Conservation (phyloP, 2,329 filamentous ascomycete genomes). For the Monilinia polystroma region DNA sequence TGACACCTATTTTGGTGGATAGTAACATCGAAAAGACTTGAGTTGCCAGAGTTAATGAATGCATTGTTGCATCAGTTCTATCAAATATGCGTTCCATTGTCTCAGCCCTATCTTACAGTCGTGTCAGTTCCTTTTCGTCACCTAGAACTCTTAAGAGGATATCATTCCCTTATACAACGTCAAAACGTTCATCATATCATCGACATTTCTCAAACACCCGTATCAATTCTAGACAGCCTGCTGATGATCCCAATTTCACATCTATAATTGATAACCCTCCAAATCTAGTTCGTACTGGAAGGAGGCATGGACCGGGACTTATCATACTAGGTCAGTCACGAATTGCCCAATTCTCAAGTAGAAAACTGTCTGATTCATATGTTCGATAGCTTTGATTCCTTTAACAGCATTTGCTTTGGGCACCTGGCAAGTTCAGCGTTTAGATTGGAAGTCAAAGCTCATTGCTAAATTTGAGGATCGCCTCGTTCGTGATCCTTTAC, state of each 20-base stretch:
- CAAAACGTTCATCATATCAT: conserved; percentile 33
- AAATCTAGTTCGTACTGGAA: conserved; percentile 71
- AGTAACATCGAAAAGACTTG: not conserved
- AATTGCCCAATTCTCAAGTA: not conserved
- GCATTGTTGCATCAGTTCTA: not conserved
- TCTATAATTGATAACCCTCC: conserved; percentile 87
- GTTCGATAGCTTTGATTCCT: conserved; percentile 63
- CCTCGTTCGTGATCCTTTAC: conserved; percentile 78
- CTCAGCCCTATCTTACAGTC: conserved; percentile 7
- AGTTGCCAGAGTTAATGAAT: not conserved
- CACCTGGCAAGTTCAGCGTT: conserved; percentile 91
- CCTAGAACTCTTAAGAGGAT: not conserved
- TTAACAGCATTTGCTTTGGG: conserved; percentile 87
- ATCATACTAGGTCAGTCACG: conserved; percentile 64
- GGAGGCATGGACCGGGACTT: conserved; percentile 74
- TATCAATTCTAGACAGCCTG: conserved; percentile 40
- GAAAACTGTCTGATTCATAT: conserved; percentile 9
- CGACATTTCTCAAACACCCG: conserved; percentile 34
- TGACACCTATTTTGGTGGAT: too few species aligned
- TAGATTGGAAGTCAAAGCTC: conserved; percentile 91
- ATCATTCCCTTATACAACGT: not conserved
- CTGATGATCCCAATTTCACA: conserved; percentile 75
- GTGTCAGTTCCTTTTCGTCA: not conserved
- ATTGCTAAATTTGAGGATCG: conserved; percentile 92
- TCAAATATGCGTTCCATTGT: conserved; percentile 17